Evolutionary conservation across 2,329 filamentous ascomycete species (phyloP).

Genomic region (Lecanicillium sp.): DNA sequence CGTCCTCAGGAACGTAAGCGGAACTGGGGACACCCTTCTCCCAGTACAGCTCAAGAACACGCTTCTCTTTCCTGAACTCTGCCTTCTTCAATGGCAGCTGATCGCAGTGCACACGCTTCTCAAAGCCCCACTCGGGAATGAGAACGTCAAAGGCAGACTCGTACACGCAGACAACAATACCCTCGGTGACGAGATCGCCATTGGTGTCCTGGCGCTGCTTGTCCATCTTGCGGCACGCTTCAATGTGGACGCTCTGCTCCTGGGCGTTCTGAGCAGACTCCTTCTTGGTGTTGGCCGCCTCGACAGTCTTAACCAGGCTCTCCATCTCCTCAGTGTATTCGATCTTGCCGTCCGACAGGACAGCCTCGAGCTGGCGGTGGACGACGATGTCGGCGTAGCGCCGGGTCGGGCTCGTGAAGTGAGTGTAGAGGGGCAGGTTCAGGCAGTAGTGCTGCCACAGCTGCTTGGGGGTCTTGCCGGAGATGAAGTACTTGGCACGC

Average conservation of each 20-base stretch:
- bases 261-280: constrained; percentile 96
- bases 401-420: constrained; percentile 92
- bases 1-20: constrained; percentile 92
- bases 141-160: constrained; percentile 98
- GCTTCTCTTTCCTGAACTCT: constrained; percentile 96
- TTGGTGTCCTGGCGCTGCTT: constrained; percentile 79
- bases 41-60: constrained; percentile 95
- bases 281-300: constrained; percentile 98
- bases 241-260: constrained; percentile 98
- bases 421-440: constrained; percentile 90
- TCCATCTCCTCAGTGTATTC: constrained; percentile 90
- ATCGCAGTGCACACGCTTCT: constrained; percentile 98
- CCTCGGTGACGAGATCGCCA: constrained; percentile 89
- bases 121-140: constrained; percentile 96
- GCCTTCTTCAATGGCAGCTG: constrained; percentile 97
- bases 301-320: constrained; percentile 81
- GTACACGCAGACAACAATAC: constrained; percentile 94
- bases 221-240: constrained; percentile 94
- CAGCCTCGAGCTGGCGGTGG: constrained; percentile 86
- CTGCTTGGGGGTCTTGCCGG: constrained; percentile 70
- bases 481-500: constrained; percentile 90
- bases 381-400: constrained; percentile 94
- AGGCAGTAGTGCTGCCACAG: constrained; percentile 84
- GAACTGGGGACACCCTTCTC: constrained; percentile 98
- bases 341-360: constrained; percentile 72